Evolutionary conservation across 1,139 yeast genomes (phyloP).

Genomic region (Suhomyces wounanorum): DNA sequence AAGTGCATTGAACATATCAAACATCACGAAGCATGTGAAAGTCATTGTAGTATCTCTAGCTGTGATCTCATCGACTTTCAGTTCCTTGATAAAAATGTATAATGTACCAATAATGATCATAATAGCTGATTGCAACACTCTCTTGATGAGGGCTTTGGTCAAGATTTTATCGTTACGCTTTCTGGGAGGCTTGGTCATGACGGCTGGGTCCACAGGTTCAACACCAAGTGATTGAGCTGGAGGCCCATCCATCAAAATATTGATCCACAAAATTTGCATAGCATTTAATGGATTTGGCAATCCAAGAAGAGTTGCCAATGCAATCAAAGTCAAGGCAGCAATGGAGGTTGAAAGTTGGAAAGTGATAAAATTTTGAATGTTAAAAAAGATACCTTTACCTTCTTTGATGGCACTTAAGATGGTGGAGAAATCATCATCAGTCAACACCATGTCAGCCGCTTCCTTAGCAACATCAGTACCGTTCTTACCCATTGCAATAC

Average conservation of each 20-base stretch:
- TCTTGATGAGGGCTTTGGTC: constrained; percentile 63
- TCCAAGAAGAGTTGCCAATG: constrained; percentile 81
- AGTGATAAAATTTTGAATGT: constrained; percentile 90
- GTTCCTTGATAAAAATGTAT: constrained; percentile 79
- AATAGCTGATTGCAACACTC: constrained; percentile 73
- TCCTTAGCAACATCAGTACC: constrained; percentile 99
- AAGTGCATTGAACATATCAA: constrained; percentile 94
- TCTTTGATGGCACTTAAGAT: constrained; percentile 91
- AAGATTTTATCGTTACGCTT: constrained; percentile 79
- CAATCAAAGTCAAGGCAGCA: constrained; percentile 89
- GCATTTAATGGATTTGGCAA: constrained; percentile 97
- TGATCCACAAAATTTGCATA: constrained; percentile 97
- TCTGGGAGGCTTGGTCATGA: constrained; percentile 94
- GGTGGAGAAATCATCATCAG: constrained; percentile 94
- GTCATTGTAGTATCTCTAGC: constrained; percentile 99
- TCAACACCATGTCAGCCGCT: constrained; percentile 96
- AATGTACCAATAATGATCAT: constrained; percentile 79
- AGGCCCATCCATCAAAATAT: constrained; percentile 98
- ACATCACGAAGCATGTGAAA: constrained; percentile 91
- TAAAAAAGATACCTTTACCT: constrained; percentile 94
- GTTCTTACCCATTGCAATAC: constrained; percentile 94
- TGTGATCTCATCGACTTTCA: constrained; percentile 79
- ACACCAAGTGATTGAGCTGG: constrained; percentile 98
- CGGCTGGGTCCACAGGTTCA: constrained; percentile 94
- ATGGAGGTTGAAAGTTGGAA: constrained; percentile 94